Evolutionary conservation across 2,329 filamentous ascomycete species (phyloP), one percentile per base, ranked within the genome.

Genomic region (Graphilbum ipis-grandicollis): DNA sequence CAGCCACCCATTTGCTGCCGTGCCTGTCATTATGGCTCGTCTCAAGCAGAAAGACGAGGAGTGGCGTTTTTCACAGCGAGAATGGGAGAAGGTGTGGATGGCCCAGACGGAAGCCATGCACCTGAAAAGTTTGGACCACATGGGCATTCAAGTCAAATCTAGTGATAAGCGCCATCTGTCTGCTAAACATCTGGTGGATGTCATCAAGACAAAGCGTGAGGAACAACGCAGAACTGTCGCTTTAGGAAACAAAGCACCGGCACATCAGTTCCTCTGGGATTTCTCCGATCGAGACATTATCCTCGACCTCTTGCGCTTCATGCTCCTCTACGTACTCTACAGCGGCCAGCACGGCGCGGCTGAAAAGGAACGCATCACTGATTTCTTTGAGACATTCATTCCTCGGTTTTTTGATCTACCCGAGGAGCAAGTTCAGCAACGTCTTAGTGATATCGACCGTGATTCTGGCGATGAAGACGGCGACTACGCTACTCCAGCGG

Each of bases 1-100:
- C 52, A 66, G 67, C 31, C 71, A 81, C 38, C 90, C 90, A 0
- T 86, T 81, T 50, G 76, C 77, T 29, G 86, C 96, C 3, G 75
- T 98, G 3, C 90, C 90, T 0, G 75, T 96, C 28, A 71, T 98
- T 21, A 64, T 98, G 41, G 79, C 82, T 36, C 74, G 90, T 12
- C 68, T 98, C 47, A 96, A 96, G 60, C 83, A 92, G 50, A 94
- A 96, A 54, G 78, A 92, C 32, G 90, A 98, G 55, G 86, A 96
- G 50, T 98, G 90, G 90, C 84, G 93, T 45, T 86, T 92, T 47
- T 88, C 84, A 6, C 86, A 82, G 54, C 83, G 90, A 23, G 92
- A 98, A 53, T 98, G 90, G 90, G 86, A 96, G 56, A 94, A 94
- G 58, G 85, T 98, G 8, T 98, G 90, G 90, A 84, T 90, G 44